Conservation (phyloP, 179 eudicot genomes). For the Corrigiola litoralis region DNA sequence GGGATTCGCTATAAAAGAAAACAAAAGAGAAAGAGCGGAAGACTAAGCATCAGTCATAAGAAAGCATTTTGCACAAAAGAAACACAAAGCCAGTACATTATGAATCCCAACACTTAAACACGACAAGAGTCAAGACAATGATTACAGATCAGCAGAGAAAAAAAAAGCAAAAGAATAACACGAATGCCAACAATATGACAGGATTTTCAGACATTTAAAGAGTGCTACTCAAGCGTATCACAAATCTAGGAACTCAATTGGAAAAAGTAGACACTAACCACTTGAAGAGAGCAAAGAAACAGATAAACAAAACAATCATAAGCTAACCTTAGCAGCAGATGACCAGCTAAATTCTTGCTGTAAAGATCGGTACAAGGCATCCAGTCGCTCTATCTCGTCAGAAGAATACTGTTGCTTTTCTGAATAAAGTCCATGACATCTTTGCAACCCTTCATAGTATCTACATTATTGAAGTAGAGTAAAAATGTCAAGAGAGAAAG, state of each 20-base stretch:
- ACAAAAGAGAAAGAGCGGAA: neutral
- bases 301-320: neutral
- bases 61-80: neutral
- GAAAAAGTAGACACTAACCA: too few relatives aligned
- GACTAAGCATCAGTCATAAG: neutral
- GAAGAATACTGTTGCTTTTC: conserved; percentile 58
- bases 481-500: neutral
- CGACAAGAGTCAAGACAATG: too few relatives aligned
- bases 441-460: conserved; percentile 95
- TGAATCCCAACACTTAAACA: too few relatives aligned
- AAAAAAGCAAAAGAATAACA: neutral
- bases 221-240: neutral
- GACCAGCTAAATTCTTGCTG: conserved; percentile 76
- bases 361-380: conserved; percentile 71
- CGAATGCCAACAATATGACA: too few relatives aligned
- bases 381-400: conserved; percentile 64
- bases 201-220: too few relatives aligned
- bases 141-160: too few relatives aligned
- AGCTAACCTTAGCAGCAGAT: conserved; percentile 87
- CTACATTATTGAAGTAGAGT: conserved; percentile 30
- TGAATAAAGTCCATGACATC: conserved; percentile 72
- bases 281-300: neutral
- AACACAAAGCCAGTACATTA: too few relatives aligned
- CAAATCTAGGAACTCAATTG: neutral
- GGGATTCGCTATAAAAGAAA: conserved; percentile 72